A percentile compares a stretch with the other conserved stretches of the same genome.
These are phyloP conservation scores for Leccinum griseonigrum DNA, from an alignment of 1,284 basidiomycete species.

Conservation along the genomic window DNA sequence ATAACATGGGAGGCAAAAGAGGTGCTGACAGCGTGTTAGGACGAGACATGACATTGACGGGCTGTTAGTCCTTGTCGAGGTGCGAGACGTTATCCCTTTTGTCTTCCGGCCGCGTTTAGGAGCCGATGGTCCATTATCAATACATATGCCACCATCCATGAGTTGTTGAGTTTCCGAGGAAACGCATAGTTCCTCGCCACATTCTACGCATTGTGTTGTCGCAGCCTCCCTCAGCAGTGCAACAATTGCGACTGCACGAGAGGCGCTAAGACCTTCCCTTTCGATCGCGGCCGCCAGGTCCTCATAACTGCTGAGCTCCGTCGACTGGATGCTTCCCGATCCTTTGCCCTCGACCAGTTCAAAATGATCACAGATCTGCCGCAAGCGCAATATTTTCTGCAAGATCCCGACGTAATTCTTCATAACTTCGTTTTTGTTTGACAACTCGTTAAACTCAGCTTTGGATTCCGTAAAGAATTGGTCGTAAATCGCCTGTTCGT, in stretches of 20 bases:
- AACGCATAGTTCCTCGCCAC: constrained; percentile 73
- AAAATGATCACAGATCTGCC: constrained; percentile 97
- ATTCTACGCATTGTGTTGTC: constrained; percentile 86
- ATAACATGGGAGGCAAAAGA: constrained; percentile 87
- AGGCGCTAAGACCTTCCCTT: constrained; percentile 76
- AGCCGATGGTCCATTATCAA: constrained; percentile 51
- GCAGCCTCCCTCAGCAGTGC: constrained; percentile 80
- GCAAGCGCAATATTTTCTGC: constrained; percentile 91
- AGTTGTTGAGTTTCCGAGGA: constrained; percentile 43
- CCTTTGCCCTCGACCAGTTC: constrained; percentile 85
- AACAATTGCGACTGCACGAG: constrained; percentile 79
- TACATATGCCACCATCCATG: constrained; percentile 40
- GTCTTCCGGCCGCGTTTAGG: constrained; percentile 63
- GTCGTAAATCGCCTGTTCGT: constrained; percentile 87
- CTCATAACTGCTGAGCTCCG: constrained; percentile 56
- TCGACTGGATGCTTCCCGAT: constrained; percentile 41
- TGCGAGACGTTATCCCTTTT: constrained; percentile 57
- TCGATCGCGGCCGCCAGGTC: constrained; percentile 75
- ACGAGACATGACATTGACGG: constrained; percentile 59
- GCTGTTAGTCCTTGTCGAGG: constrained; percentile 66
- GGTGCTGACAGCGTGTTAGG: constrained; percentile 91
- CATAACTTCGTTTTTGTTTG: constrained; percentile 87
- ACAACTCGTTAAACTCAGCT: constrained; percentile 86
- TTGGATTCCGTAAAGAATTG: constrained; percentile 86
- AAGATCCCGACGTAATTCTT: constrained; percentile 98